Evolutionary conservation across 2,329 filamentous ascomycete species (phyloP), one percentile per base, ranked within the genome.

Genomic region (Xylariaceae sp.): DNA sequence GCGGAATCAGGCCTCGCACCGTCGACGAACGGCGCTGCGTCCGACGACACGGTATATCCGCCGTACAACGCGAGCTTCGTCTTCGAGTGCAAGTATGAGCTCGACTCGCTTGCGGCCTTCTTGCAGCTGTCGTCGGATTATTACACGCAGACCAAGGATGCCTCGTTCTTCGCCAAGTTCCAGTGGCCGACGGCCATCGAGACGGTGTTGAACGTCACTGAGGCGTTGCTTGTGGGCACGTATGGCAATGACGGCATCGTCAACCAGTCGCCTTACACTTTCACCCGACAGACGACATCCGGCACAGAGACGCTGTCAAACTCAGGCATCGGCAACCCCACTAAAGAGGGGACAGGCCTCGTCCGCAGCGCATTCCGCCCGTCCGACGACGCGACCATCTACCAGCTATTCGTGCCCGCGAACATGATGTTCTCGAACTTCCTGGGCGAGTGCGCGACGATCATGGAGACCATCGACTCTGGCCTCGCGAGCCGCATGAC

Each of bases 71-170:
- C 72, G 3, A 76, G 71, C 3, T 76, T 82, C 19, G 86, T 90
- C 4, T 91, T 88, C 58, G 87, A 91, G 64, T 92, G 87, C 73
- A 92, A 91, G 64, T 92, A 89, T 62, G 87, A 92, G 67, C 77
- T 92, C 27, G 87, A 92, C 67, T 88, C 85, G 5, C 75, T 92
- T 2, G 86, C 86, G 0, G 80, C 86, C 44, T 92, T 92, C 62
- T 73, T 92, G 17, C 79, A 83, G 16, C 71, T 91, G 3, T 78
- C 78, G 1, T 85, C 85, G 48, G 79, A 89, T 55, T 92, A 89
- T 67, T 76, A 86, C 64, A 72, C 77, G 20, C 74, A 79, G 48
- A 89, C 86, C 0, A 72, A 74, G 1, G 86, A 86, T 16, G 77
- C 73, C 2, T 74, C 75, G 44, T 84, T 83, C 37, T 90, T 88